Conservation (phyloP, 164 flowering plant genomes). For the Amborella trichopoda region DNA sequence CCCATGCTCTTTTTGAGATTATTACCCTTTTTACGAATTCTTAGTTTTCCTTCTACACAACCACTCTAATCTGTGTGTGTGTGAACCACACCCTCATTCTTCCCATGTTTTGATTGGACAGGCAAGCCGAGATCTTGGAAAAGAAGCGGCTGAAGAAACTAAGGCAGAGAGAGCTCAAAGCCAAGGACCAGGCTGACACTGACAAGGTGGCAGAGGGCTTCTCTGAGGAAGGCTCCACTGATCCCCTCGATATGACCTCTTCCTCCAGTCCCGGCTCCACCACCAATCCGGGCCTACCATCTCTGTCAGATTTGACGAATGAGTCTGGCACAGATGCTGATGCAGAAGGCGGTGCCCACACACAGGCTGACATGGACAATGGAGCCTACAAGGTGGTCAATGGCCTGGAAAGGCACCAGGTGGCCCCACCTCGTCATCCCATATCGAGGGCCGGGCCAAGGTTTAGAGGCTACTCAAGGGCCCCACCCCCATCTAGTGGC, state of each 20-base stretch:
- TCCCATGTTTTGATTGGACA: constrained; percentile 5
- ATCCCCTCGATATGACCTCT: constrained; percentile 19
- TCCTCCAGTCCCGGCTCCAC: constrained; percentile 11
- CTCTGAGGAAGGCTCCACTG: constrained; percentile 11
- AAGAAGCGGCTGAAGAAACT: constrained; percentile 67
- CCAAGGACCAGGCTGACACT: constrained; percentile 34
- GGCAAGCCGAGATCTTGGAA: constrained; percentile 70
- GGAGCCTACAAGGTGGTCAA: constrained; percentile 5
- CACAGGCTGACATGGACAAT: constrained; percentile 16
- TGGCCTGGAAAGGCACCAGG: constrained; percentile 7
- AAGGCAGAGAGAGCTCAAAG: constrained; percentile 62
- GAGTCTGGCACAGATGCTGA: constrained; percentile 12
- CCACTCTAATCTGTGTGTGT: not conserved
- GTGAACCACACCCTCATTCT: not conserved
- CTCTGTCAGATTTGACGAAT: constrained; percentile 7
- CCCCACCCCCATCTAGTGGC: no score
- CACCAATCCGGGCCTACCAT: constrained; percentile 11
- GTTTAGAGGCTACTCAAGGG: no score
- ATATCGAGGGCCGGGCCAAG: no score
- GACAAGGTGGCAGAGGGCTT: constrained; percentile 11
- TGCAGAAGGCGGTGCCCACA: no score
- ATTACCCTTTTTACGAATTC: not conserved
- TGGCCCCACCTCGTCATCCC: no score
- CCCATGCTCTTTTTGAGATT: not conserved
- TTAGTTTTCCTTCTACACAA: not conserved